Evolutionary conservation across 768 basidiomycete species (phyloP), one percentile per base, ranked within the genome.

Genomic region (Phylloporus scabripes): DNA sequence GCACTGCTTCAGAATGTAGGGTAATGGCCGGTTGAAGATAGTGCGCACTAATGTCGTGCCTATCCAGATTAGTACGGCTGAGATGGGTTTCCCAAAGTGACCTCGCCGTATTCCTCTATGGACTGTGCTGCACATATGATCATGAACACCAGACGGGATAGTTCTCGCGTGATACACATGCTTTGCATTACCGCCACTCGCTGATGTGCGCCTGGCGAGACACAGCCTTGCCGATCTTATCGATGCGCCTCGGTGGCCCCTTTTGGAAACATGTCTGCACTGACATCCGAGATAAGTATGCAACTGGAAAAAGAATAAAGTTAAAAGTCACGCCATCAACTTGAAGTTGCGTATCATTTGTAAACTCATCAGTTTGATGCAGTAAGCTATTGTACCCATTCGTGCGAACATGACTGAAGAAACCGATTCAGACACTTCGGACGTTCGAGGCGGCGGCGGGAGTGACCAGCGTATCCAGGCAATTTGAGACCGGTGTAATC

Each of bases 221-320:
- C 41, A 44, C 45, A 39, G 26, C 36, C 48, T 39, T 44, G 52
- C 49, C 45, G 45, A 53, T 49, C 42, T 67, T 61, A 67, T 67
- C 66, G 67, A 68, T 69, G 55, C 49, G 33, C 58, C 57, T 60
- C 58, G 54, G 53, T 44, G 20, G 3, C 57, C 32, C 37, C 7
- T 54, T 69, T 57, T 38, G 45, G 56, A 42, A 56, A 40, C 1
- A 21, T 34, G 24, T 14, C 4, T 36, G 17, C 23, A n/a, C 31
- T 40, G 45, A 55, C 48, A 20, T 53, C 62, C 62, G 60, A 61
- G 60, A 52, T 23, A 23, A 23, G 59, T 52, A 59, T 48, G 48
- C 37, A 44, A n/a, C 48, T 44, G 24, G 38, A 45, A 48, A 29
- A 45, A 54, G 38, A 54, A 60, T 62, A 60, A 57, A 46, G 51